Percentiles rank a stretch among this genome's conserved stretches.
These are phyloP conservation scores for Paraphysoderma sedebokerense DNA, from an alignment of 371 early-diverging fungal genomes.

Conservation along the genomic window DNA sequence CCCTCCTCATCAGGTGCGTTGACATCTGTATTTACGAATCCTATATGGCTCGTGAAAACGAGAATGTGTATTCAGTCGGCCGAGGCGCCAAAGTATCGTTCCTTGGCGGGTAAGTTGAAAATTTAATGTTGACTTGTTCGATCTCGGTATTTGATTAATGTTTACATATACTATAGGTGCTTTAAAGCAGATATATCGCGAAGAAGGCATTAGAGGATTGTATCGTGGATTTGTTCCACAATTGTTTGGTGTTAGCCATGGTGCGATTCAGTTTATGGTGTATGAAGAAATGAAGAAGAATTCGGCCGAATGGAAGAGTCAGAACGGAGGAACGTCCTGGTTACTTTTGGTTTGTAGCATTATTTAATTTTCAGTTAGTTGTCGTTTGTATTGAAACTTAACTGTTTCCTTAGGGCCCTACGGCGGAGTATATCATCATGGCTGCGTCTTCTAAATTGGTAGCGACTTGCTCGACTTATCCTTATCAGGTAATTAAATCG, in stretches of 20 bases:
- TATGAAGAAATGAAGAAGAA: conserved; percentile 82
- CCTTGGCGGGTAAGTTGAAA: conserved; percentile 28
- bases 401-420: conserved; percentile 4
- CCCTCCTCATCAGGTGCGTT: conserved; percentile 44
- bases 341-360: too few relatives aligned
- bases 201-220: conserved; percentile 68
- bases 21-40: conserved; percentile 72
- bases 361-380: neutral
- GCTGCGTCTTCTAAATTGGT: conserved; percentile 71
- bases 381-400: conserved; percentile 5
- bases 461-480: conserved; percentile 79
- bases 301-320: neutral
- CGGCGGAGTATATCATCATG: conserved; percentile 60
- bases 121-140: neutral
- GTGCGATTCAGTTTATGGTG: conserved; percentile 90
- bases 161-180: conserved; percentile 24
- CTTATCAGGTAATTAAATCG: conserved; percentile 81
- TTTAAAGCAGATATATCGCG: conserved; percentile 30
- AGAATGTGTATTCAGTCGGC: conserved; percentile 60
- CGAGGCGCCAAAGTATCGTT: conserved; percentile 51
- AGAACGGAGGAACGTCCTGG: neutral
- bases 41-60: conserved; percentile 89
- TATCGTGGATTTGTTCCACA: conserved; percentile 81
- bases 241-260: conserved; percentile 79
- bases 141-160: neutral